phyloP scores from a whole-genome alignment of 305 asterid genomes.

The Fraxinus ornus region DNA sequence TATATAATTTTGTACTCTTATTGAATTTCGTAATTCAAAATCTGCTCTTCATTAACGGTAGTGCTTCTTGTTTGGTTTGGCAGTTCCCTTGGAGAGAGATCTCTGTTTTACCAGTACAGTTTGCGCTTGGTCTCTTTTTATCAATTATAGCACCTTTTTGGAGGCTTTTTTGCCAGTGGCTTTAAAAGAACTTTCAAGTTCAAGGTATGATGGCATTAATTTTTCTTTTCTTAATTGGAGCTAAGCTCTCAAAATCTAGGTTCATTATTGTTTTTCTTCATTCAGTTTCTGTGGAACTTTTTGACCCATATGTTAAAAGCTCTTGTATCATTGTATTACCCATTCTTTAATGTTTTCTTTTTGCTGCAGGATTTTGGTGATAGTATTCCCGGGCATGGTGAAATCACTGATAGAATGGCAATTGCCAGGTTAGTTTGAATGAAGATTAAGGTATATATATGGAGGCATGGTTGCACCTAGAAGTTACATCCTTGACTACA shows the following conservation, averaged over 20 bases:
- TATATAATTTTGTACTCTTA: background rate
- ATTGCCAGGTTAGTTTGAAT: conserved; percentile 70
- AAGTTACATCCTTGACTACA: too few species aligned
- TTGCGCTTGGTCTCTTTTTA: conserved; percentile 81
- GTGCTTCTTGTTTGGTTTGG: conserved; percentile 13
- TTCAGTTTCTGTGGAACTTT: background rate
- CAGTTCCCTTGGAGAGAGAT: conserved; percentile 89
- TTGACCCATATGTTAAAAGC: background rate
- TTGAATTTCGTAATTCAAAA: background rate
- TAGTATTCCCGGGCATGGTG: conserved; percentile 99
- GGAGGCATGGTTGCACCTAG: background rate
- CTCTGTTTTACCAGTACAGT: conserved; percentile 72
- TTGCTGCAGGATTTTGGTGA: conserved; percentile 86
- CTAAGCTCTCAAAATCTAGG: background rate
- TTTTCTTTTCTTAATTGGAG: background rate
- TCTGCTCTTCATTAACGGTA: conserved; percentile 11
- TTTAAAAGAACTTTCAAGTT: conserved; percentile 32
- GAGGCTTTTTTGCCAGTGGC: conserved; percentile 98
- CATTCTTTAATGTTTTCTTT: background rate
- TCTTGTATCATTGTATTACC: conserved; percentile 7
- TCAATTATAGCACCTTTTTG: conserved; percentile 91
- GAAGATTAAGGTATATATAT: background rate
- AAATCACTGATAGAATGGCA: conserved; percentile 93
- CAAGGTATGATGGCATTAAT: conserved; percentile 42
- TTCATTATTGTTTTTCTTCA: conserved; percentile 7